phyloP scores from a whole-genome alignment of 1,284 basidiomycete genomes.

The Ceratobasidium theobromae region DNA sequence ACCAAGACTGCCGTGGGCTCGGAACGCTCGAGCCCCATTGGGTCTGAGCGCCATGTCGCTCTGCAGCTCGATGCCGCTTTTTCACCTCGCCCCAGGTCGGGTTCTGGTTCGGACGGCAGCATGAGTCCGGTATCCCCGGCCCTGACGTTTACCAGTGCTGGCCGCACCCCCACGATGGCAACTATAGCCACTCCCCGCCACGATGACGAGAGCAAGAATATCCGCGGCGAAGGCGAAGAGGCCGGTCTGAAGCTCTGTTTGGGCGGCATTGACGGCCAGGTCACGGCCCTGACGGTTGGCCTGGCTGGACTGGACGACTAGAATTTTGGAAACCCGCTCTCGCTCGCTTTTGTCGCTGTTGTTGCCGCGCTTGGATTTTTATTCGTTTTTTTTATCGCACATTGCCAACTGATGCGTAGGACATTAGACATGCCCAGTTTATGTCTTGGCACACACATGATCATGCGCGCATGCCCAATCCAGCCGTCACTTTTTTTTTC shows the following conservation, averaged over 20 bases:
- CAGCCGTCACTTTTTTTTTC: neutral
- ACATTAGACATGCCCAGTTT: conserved; percentile 25
- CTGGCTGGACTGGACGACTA: conserved; percentile 24
- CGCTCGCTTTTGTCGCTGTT: neutral
- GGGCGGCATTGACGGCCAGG: neutral
- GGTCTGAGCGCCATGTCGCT: neutral
- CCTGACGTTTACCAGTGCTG: conserved; percentile 21
- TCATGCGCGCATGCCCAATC: conserved; percentile 3
- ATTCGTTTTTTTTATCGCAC: neutral
- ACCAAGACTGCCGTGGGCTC: neutral
- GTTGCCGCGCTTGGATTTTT: conserved; percentile 12
- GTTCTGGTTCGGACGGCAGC: neutral
- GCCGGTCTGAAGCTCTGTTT: conserved; percentile 4
- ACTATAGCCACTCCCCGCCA: conserved; percentile 23
- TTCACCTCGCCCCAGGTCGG: neutral
- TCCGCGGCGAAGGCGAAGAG: neutral
- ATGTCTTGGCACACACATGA: conserved; percentile 12
- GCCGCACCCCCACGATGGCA: conserved; percentile 15
- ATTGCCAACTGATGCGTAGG: neutral
- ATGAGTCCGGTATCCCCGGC: conserved; percentile 26
- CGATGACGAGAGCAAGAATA: conserved; percentile 1
- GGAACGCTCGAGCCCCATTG: conserved; percentile 15
- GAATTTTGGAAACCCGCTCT: neutral
- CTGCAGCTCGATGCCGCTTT: conserved; percentile 20
- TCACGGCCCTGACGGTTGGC: conserved; percentile 17